These are phyloP conservation scores for Platanthera zijinensis DNA, from an alignment of 106 monocot genomes.

Conservation along the genomic window DNA sequence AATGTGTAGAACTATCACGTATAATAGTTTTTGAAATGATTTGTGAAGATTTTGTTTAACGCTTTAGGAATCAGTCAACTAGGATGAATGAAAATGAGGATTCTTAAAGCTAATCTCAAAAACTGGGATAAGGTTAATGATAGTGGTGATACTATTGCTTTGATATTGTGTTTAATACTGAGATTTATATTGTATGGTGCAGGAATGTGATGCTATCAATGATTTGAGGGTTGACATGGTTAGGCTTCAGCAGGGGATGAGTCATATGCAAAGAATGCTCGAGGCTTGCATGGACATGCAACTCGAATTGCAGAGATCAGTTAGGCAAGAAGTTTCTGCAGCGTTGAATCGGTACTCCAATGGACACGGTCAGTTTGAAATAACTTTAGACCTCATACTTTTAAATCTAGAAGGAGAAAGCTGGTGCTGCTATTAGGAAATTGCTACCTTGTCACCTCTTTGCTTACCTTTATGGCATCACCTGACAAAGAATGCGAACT, in stretches of 20 bases:
- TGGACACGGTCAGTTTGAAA: conserved; percentile 32
- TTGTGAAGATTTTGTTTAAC: background rate
- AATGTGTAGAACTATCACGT: no score
- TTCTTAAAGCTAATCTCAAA: no score
- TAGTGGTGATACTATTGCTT: background rate
- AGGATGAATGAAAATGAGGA: no score
- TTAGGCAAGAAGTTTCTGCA: conserved; percentile 79
- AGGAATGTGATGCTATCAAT: conserved; percentile 73
- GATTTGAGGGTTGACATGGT: conserved; percentile 71
- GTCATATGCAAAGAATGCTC: conserved; percentile 73
- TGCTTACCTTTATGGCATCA: no score
- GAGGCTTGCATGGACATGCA: conserved; percentile 96
- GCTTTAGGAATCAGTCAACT: background rate
- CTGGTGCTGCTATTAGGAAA: no score
- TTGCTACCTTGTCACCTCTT: no score
- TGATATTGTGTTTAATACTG: background rate
- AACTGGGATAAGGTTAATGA: background rate
- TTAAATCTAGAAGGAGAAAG: no score
- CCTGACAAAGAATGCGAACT: no score
- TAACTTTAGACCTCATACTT: background rate
- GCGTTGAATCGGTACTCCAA: conserved; percentile 60
- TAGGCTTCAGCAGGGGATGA: conserved; percentile 81
- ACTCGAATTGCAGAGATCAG: conserved; percentile 72
- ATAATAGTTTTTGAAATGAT: background rate
- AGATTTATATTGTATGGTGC: conserved; percentile 5